Percentiles rank a stretch among this genome's conserved stretches.
phyloP scores from a whole-genome alignment of 1,139 yeast species.

The Geotrichum europaeum region DNA sequence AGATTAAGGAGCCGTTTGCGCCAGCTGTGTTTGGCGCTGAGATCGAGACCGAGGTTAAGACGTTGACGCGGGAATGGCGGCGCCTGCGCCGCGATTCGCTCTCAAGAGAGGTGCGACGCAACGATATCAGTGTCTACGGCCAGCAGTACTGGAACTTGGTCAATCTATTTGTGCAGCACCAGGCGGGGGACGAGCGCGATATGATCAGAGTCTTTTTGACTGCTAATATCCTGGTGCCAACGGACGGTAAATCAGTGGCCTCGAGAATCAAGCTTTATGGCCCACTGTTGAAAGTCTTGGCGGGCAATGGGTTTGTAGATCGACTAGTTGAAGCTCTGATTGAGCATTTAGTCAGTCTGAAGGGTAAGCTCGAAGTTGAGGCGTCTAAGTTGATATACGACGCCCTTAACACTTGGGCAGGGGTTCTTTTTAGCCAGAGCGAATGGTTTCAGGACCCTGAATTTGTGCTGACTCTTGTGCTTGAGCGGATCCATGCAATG shows the following conservation, averaged over 20 bases:
- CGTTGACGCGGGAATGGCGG: conserved; percentile 34
- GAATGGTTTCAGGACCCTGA: background rate
- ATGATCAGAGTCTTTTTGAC: conserved; percentile 26
- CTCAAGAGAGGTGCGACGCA: conserved; percentile 31
- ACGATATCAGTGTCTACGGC: background rate
- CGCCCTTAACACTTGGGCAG: background rate
- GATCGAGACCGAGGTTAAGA: conserved; percentile 26
- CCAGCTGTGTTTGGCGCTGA: conserved; percentile 22
- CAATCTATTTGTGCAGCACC: background rate
- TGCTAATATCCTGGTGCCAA: conserved; percentile 31
- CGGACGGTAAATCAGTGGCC: conserved; percentile 15
- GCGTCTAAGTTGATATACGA: background rate
- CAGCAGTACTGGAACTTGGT: background rate
- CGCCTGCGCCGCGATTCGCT: conserved; percentile 44
- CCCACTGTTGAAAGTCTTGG: conserved; percentile 24
- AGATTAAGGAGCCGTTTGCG: conserved; percentile 27
- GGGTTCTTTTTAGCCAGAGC: background rate
- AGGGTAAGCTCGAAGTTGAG: background rate
- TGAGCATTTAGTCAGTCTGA: background rate
- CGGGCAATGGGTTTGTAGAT: conserved; percentile 21
- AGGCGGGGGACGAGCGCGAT: conserved; percentile 20
- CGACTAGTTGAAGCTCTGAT: conserved; percentile 9
- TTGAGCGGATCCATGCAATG: background rate
- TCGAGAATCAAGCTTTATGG: conserved; percentile 21
- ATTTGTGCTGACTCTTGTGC: background rate